Evolutionary conservation across 108 stramenopile genomes (phyloP).

Genomic region (Halocafeteria seosinensis): DNA sequence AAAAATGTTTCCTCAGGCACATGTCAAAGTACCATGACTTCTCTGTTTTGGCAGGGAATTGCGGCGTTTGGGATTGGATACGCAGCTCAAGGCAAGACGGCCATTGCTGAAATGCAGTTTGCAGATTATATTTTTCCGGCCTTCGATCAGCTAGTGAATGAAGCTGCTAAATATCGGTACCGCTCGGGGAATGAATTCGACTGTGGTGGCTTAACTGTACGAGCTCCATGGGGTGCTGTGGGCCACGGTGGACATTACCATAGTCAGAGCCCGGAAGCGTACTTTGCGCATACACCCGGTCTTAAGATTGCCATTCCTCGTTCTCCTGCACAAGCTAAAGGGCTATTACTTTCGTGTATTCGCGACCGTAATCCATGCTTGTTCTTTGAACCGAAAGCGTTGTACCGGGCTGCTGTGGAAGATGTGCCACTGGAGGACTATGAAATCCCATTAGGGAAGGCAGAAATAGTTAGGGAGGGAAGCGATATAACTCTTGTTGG

Average conservation of each 20-base stretch:
- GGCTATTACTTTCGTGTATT: constrained; percentile 64
- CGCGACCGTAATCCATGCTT: constrained; percentile 76
- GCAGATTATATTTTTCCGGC: constrained; percentile 60
- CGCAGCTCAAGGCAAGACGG: constrained; percentile 73
- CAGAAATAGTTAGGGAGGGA: constrained; percentile 61
- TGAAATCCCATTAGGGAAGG: constrained; percentile 66
- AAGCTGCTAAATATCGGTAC: constrained; percentile 85
- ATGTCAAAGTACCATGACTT: too few species aligned
- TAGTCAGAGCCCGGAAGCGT: constrained; percentile 82
- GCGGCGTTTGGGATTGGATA: constrained; percentile 81
- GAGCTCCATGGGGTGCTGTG: constrained; percentile 80
- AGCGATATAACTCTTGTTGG: constrained; percentile 79
- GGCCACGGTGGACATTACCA: constrained; percentile 79
- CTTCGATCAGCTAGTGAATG: constrained; percentile 92
- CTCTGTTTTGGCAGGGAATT: constrained; percentile 60
- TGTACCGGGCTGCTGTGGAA: constrained; percentile 82
- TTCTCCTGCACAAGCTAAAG: constrained; percentile 72
- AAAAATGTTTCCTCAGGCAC: too few species aligned
- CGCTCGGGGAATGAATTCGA: constrained; percentile 83
- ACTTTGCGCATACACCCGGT: constrained; percentile 79
- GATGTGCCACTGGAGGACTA: constrained; percentile 80
- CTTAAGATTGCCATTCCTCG: constrained; percentile 84
- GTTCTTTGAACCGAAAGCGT: constrained; percentile 88
- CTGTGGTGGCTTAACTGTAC: constrained; percentile 75
- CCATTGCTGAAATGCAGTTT: constrained; percentile 93